phyloP scores from a whole-genome alignment of 2,329 filamentous ascomycete species.

The Raffaelea deltoideospora region DNA sequence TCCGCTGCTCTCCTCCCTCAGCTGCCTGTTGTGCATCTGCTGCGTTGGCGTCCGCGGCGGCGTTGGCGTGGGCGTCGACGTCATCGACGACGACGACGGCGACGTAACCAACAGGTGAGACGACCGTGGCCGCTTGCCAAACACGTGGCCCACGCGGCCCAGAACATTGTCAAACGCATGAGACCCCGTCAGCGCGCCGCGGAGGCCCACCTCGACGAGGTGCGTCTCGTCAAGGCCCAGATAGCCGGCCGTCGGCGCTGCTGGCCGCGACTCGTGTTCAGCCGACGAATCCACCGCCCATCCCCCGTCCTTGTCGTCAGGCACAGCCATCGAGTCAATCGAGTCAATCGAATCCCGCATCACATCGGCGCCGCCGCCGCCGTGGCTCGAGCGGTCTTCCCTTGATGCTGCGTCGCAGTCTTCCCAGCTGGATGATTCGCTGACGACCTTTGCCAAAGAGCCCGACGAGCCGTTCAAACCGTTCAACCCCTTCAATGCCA shows the following conservation, averaged over 20 bases:
- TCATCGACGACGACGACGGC: neutral
- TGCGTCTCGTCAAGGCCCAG: conserved; percentile 15
- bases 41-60: neutral
- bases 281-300: neutral
- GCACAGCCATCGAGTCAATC: neutral
- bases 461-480: no score
- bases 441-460: neutral
- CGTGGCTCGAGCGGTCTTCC: neutral
- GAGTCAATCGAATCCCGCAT: conserved; percentile 6
- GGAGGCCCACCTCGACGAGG: conserved; percentile 14
- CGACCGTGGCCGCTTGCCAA: neutral
- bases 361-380: neutral
- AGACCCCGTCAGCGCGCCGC: conserved; percentile 14
- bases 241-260: conserved; percentile 14
- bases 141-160: neutral
- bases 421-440: conserved; percentile 9
- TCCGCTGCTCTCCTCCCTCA: neutral
- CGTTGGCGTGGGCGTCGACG: neutral
- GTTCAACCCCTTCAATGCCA: no score
- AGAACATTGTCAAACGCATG: conserved; percentile 10
- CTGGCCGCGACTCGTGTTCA: neutral
- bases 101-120: neutral
- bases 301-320: neutral
- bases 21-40: neutral
- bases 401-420: conserved; percentile 4